Evolutionary conservation across 2,329 filamentous ascomycete species (phyloP), one percentile per base, ranked within the genome.

Genomic region (Cytospora paraplurivora): DNA sequence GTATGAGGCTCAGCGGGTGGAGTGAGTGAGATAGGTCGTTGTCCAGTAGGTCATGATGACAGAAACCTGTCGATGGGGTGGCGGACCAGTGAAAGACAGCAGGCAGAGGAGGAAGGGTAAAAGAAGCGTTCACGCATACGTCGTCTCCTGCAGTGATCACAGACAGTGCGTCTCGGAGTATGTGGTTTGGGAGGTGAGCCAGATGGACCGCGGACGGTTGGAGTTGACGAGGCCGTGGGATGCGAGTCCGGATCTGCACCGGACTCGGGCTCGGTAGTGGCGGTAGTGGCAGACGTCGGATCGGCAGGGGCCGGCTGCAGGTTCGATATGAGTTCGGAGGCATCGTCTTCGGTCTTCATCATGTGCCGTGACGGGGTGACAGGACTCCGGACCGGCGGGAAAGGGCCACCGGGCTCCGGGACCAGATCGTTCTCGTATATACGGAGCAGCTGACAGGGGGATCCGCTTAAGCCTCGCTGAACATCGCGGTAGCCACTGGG

Each of bases 81-180:
- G 17, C 11, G 11, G 21, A 27, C 17, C 12, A 34, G 19, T 11
- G 58, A 27, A 27, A 17, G 13, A 58, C n/a, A 60, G 44, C 32
- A 56, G 59, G n/a, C 41, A 35, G 53, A 60, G 61, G 60, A 63
- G 56, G 37, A 15, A 19, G 56, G 57, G n/a, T 47, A 68, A 27
- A 57, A 62, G 27, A 61, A 60, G 50, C n/a, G 58, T 72, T 58
- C 37, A 64, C 44, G 63, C 77, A 66, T 74, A 79, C 78, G 72
- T 67, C 78, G 72, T 67, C 76, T 71, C 59, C 78, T 75, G 69
- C 78, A 81, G 66, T 80, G 77, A 65, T 81, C 78, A 68, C 78
- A 81, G 38, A 80, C 78, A 35, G 74, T 79, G 44, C 77, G 74
- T 65, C 74, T 76, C 33, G 68, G 55, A 13, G 55, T 49, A 35